Base-by-base conservation (phyloP, 2,329 filamentous ascomycete genomes). In the Aspergillus sp. region DNA sequence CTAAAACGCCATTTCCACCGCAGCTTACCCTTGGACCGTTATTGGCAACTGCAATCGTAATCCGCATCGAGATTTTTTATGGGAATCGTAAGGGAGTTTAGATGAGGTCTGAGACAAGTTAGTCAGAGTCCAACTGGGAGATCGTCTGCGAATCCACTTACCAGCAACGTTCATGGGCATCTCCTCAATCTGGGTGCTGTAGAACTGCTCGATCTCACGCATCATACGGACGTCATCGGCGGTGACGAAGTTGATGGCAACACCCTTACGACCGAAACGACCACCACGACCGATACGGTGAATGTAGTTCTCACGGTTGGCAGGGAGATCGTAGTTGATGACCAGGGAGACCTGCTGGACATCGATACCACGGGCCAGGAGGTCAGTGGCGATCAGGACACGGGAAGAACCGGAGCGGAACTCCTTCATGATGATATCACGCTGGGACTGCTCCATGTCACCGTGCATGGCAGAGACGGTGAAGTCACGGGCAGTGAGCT, bases 341-440 rank as follows among this genome's bases (percentile, higher is more conserved):
- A 99, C 94, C 74, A 99, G 84, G 55, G 93, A 97, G 58, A 99
- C 94, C 82, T 99, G 94, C 84, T 99, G 94, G 71, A 99, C 94
- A 78, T 99, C 94, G 79, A 99, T 99, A 88, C 94, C 94, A 88
- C 94, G 93, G 74, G 94, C 94, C 76, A 97, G 84, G 61, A 99
- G 85, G 74, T 99, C 94, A 62, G 94, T 99, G 77, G 94, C 91
- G 72, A 99, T 99, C 71, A 99, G 84, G 65, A 99, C 94, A 88
- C 94, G 92, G 62, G 92, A 97, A 75, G 92, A 97, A 64, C 94
- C 94, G 65, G 92, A 96, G 71, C 94, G 91, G 89, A 99, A 99
- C 83, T 99, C 94, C 87, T 99, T 96, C 94, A 99, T 99, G 78
- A 99, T 99, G 73, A 96, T 84, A 78, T 97, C 94, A 86, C 94